These are phyloP conservation scores for Ceratonia siliqua DNA, from an alignment of 306 rosid species.

Conservation along the genomic window DNA sequence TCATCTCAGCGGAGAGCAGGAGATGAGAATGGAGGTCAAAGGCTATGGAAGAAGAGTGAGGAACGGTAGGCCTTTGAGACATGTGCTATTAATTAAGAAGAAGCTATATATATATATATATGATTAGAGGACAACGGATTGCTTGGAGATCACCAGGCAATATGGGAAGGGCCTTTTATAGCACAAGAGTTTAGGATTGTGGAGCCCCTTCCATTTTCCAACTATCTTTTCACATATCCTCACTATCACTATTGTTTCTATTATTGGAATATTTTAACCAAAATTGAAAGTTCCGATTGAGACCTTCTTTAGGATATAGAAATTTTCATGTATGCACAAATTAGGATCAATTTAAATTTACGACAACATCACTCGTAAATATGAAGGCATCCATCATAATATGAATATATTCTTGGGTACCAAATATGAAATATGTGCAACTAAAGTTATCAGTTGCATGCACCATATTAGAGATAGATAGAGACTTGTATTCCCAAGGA, in stretches of 20 bases:
- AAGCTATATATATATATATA: background rate
- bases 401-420: no score
- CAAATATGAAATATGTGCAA: no score
- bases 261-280: background rate
- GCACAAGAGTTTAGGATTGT: background rate
- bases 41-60: conserved; percentile 53
- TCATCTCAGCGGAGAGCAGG: conserved; percentile 55
- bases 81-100: conserved; percentile 17
- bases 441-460: no score
- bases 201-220: background rate
- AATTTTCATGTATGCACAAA: no score
- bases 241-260: background rate
- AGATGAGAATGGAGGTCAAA: conserved; percentile 59
- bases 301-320: no score
- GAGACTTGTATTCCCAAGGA: no score
- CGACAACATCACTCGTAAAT: no score
- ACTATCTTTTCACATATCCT: background rate
- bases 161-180: background rate
- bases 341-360: no score
- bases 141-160: background rate
- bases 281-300: background rate
- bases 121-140: background rate
- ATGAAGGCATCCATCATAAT: no score
- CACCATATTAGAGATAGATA: no score
- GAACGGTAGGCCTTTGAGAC: conserved; percentile 54